These are phyloP conservation scores for Blastomyces gilchristii DNA, from an alignment of 2,329 filamentous ascomycete species.

Conservation along the genomic window DNA sequence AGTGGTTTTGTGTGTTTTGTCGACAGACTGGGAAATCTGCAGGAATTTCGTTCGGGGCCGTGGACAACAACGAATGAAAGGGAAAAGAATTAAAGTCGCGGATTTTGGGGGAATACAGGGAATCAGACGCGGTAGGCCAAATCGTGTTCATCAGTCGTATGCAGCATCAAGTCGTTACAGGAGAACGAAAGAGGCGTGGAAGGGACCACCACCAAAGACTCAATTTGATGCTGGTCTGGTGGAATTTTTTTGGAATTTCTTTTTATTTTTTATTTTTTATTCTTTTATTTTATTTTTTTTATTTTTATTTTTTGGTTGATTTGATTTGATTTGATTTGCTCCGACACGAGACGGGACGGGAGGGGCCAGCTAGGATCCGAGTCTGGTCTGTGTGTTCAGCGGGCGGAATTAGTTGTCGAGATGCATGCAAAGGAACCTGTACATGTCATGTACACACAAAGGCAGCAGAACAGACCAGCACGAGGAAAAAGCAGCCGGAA, in stretches of 20 bases:
- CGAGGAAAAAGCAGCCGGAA: background rate
- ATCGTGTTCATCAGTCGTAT: slow-evolving; percentile 5
- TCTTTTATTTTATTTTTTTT: background rate
- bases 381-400: background rate
- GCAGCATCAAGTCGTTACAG: slow-evolving; percentile 2
- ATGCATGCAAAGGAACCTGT: slow-evolving; percentile 1
- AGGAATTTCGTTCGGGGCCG: background rate
- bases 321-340: background rate
- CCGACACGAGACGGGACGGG: background rate
- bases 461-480: slow-evolving; percentile 9
- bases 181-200: background rate
- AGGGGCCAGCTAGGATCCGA: background rate
- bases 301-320: background rate
- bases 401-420: background rate
- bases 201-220: background rate
- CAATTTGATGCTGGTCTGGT: background rate
- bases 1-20: background rate
- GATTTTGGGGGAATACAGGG: background rate
- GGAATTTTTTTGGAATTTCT: no score
- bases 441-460: background rate
- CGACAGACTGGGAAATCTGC: background rate
- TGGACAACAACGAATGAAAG: background rate
- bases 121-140: slow-evolving; percentile 3
- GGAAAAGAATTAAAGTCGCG: background rate
- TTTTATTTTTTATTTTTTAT: no score